These are phyloP conservation scores for Pezicula neosporulosa DNA, from an alignment of 2,329 filamentous ascomycete species.

Conservation along the genomic window DNA sequence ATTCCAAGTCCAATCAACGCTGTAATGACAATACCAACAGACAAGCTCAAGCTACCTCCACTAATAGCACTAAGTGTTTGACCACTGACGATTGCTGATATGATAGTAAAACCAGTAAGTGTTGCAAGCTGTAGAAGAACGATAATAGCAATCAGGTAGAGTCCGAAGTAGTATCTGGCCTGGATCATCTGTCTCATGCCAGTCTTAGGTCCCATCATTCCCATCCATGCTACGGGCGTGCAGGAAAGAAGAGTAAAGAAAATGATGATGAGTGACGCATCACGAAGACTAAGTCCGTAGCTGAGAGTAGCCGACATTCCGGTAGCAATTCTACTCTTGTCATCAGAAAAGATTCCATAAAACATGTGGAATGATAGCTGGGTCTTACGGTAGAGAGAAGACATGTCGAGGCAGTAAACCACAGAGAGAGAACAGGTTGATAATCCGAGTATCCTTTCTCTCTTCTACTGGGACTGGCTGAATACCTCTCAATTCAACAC, in stretches of 20 bases:
- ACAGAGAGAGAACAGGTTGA: slow-evolving; percentile 57
- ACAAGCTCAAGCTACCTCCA: slow-evolving; percentile 43
- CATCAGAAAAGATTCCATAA: background rate
- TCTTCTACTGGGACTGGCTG: slow-evolving; percentile 52
- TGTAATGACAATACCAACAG: slow-evolving; percentile 59
- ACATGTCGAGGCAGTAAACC: slow-evolving; percentile 55
- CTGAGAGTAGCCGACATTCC: slow-evolving; percentile 56
- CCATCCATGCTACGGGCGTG: slow-evolving; percentile 51
- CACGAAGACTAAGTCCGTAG: slow-evolving; percentile 52
- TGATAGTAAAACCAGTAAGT: slow-evolving; percentile 57
- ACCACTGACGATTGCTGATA: slow-evolving; percentile 58
- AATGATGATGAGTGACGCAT: slow-evolving; percentile 50
- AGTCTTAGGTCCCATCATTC: slow-evolving; percentile 55
- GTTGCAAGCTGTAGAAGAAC: slow-evolving; percentile 61
- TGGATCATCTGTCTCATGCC: slow-evolving; percentile 65
- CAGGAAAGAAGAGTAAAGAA: slow-evolving; percentile 59
- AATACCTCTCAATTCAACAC: slow-evolving; percentile 52
- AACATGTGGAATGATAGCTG: slow-evolving; percentile 31
- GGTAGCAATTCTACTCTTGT: slow-evolving; percentile 49
- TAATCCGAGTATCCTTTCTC: slow-evolving; percentile 48
- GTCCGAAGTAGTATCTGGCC: slow-evolving; percentile 60
- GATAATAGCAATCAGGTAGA: slow-evolving; percentile 54
- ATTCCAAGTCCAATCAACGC: slow-evolving; percentile 53
- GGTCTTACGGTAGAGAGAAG: slow-evolving; percentile 54
- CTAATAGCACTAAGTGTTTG: slow-evolving; percentile 54